These are phyloP conservation scores for Parathielavia hyrcaniae DNA, from an alignment of 495 filamentous ascomycete genomes.

Conservation along the genomic window DNA sequence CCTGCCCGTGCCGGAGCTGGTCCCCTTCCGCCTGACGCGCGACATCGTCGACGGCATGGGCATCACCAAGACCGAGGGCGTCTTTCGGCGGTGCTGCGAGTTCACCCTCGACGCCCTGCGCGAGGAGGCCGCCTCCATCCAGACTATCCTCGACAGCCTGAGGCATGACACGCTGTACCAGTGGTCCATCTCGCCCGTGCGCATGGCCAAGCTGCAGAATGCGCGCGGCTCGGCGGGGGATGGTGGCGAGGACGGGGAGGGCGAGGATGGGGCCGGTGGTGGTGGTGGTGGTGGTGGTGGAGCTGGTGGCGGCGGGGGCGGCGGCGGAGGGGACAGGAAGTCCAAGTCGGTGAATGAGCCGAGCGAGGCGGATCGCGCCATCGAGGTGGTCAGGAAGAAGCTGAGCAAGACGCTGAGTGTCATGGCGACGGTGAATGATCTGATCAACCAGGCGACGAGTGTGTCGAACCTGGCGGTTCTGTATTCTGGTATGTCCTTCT, in stretches of 20 bases:
- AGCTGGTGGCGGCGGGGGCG: constrained; percentile 3
- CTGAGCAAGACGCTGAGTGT: constrained; percentile 88
- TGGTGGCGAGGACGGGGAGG: constrained; percentile 26
- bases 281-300: constrained; percentile 4
- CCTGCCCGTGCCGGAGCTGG: constrained; percentile 86
- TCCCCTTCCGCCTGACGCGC: constrained; percentile 90
- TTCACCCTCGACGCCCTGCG: constrained; percentile 91
- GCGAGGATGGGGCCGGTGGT: constrained; percentile 26
- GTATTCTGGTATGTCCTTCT: constrained; percentile 64
- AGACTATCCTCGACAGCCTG: constrained; percentile 93
- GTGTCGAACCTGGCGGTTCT: constrained; percentile 87
- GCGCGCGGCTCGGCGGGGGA: constrained; percentile 34
- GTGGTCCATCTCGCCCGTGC: constrained; percentile 88
- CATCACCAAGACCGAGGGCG: constrained; percentile 88
- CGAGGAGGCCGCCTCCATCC: constrained; percentile 88
- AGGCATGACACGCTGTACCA: constrained; percentile 94
- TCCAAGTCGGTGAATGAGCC: constrained; percentile 55
- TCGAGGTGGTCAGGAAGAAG: constrained; percentile 92
- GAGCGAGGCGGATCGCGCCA: constrained; percentile 82
- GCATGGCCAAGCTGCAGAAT: constrained; percentile 59
- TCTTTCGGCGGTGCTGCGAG: constrained; percentile 94
- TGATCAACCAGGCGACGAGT: constrained; percentile 93
- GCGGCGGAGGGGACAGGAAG: constrained; percentile 1
- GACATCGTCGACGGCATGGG: constrained; percentile 97
- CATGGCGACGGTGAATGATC: constrained; percentile 87